phyloP scores from a whole-genome alignment of 805 yeast genomes.

The Candida patagonica region DNA sequence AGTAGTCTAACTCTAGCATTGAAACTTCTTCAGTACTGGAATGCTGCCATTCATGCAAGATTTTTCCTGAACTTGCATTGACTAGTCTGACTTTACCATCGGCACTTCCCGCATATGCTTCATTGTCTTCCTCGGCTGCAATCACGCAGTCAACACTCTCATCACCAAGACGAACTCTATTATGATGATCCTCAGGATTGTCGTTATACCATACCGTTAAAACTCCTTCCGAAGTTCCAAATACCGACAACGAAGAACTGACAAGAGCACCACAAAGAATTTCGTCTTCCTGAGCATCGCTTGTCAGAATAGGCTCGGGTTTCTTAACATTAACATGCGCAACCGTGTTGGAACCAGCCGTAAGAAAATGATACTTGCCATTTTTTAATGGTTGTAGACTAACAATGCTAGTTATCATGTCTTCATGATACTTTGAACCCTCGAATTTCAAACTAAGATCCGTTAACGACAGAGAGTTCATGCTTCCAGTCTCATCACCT shows the following conservation, averaged over 20 bases:
- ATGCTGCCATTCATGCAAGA: constrained; percentile 23
- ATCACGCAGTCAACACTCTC: constrained; percentile 19
- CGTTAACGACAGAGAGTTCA: constrained; percentile 51
- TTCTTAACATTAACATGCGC: constrained; percentile 72
- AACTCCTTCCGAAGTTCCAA: constrained; percentile 88
- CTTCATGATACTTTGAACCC: constrained; percentile 53
- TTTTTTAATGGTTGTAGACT: constrained; percentile 46
- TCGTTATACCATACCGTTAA: constrained; percentile 80
- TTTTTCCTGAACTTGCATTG: constrained; percentile 52
- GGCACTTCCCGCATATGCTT: constrained; percentile 19
- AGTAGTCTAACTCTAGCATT: constrained; percentile 66
- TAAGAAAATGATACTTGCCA: constrained; percentile 69
- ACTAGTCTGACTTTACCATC: constrained; percentile 51
- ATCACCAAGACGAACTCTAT: constrained; percentile 54
- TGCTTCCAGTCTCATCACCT: constrained; percentile 62
- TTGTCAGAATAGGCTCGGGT: constrained; percentile 44
- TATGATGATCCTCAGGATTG: constrained; percentile 57
- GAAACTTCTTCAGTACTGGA: constrained; percentile 47
- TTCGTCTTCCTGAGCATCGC: constrained; percentile 93
- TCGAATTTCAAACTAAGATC: constrained; percentile 42
- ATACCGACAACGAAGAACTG: constrained; percentile 54
- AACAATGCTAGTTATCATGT: constrained; percentile 58
- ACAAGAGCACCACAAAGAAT: constrained; percentile 63
- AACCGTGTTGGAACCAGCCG: constrained; percentile 75
- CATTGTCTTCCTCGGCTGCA: constrained; percentile 17